Evolutionary conservation across 129 eudicot genomes (phyloP).

Genomic region (sunflower (Helianthus annuus)): DNA sequence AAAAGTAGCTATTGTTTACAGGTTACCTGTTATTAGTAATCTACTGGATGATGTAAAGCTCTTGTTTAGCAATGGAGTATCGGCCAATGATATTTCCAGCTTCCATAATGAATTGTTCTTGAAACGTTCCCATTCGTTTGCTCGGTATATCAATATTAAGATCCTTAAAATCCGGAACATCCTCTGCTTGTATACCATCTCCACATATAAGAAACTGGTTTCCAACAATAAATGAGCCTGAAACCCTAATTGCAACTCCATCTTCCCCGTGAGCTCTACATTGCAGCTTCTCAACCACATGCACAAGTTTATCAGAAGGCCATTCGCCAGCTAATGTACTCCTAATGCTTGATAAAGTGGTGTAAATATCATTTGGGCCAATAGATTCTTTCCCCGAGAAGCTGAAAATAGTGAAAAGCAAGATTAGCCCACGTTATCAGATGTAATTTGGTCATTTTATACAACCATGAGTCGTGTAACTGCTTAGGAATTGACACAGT

Average conservation of each 20-base stretch:
- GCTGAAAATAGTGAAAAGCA: slow-evolving; percentile 38
- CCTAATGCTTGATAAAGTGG: slow-evolving; percentile 64
- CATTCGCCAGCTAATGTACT: slow-evolving; percentile 86
- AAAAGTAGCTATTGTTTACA: neutral
- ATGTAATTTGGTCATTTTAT: neutral
- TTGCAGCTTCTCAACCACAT: slow-evolving; percentile 90
- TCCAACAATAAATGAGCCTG: slow-evolving; percentile 86
- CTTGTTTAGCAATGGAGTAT: slow-evolving; percentile 67
- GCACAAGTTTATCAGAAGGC: slow-evolving; percentile 96
- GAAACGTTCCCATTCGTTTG: slow-evolving; percentile 85
- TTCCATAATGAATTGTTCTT: slow-evolving; percentile 83
- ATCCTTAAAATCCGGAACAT: slow-evolving; percentile 81
- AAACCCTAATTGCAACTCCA: slow-evolving; percentile 89
- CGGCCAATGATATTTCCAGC: slow-evolving; percentile 65
- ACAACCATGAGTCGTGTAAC: neutral
- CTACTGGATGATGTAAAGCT: slow-evolving; percentile 71
- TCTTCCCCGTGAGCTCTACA: slow-evolving; percentile 86
- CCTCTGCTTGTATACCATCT: slow-evolving; percentile 92
- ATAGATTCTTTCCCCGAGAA: slow-evolving; percentile 75
- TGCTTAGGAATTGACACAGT: neutral
- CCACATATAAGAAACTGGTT: slow-evolving; percentile 94
- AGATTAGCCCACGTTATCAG: slow-evolving; percentile 3
- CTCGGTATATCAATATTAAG: slow-evolving; percentile 71
- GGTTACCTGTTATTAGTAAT: neutral
- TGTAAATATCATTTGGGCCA: slow-evolving; percentile 67